Evolutionary conservation across 371 early-diverging fungal genomes (phyloP).

Genomic region (Syncephalastrum monosporum): DNA sequence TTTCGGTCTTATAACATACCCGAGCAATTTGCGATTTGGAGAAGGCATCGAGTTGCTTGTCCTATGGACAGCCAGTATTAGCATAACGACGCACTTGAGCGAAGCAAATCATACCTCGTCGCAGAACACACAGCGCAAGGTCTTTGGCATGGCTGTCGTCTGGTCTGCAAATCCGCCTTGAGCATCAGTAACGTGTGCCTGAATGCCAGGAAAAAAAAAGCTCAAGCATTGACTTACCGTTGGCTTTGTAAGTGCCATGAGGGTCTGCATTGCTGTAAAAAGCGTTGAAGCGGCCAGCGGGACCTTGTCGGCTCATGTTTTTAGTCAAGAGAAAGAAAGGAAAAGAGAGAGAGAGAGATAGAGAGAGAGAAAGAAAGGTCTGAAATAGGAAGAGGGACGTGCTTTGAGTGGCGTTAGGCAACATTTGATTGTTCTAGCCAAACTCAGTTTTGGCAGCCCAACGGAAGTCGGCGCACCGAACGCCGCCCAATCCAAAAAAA

Average conservation of each 20-base stretch:
- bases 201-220: neutral
- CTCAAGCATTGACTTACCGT: constrained; percentile 12
- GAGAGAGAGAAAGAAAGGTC: no score
- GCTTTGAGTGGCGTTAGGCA: no score
- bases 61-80: constrained; percentile 8
- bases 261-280: constrained; percentile 1
- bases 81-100: neutral
- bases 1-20: constrained; percentile 2
- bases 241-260: constrained; percentile 13
- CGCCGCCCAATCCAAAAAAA: no score
- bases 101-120: constrained; percentile 8
- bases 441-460: no score
- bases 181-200: neutral
- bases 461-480: no score
- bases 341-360: no score
- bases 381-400: no score
- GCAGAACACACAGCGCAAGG: constrained; percentile 23
- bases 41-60: constrained; percentile 31
- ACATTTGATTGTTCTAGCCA: no score
- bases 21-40: constrained; percentile 37
- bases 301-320: constrained; percentile 13
- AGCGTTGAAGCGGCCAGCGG: constrained; percentile 18
- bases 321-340: no score
- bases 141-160: constrained; percentile 1
- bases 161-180: constrained; percentile 11